Evolutionary conservation across 2,329 filamentous ascomycete genomes (phyloP).

Genomic region (Penicillium sp.): DNA sequence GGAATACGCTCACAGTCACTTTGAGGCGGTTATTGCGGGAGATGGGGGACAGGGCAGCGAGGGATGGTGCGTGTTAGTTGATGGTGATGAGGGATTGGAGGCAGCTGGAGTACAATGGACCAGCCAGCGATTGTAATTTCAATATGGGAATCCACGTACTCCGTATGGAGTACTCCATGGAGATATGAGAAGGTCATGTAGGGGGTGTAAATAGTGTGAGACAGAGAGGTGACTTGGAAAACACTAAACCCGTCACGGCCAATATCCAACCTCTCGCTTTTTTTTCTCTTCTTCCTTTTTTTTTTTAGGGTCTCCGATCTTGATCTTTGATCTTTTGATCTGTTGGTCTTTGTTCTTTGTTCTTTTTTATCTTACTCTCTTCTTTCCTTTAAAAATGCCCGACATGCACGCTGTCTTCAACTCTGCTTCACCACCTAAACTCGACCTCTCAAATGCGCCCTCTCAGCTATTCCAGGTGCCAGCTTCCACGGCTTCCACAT

Average conservation of each 20-base stretch:
- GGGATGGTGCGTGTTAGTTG: conserved; percentile 81
- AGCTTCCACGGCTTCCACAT: conserved; percentile 32
- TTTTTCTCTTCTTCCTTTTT: background rate
- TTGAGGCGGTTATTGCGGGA: conserved; percentile 60
- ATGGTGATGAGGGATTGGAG: conserved; percentile 56
- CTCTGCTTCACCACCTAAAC: conserved; percentile 29
- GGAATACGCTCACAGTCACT: conserved; percentile 58
- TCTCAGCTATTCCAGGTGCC: conserved; percentile 34
- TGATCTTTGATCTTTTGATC: background rate
- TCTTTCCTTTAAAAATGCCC: conserved; percentile 14
- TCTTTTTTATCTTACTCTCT: background rate
- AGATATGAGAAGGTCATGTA: conserved; percentile 1
- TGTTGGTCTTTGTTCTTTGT: background rate
- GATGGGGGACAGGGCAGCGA: conserved; percentile 58
- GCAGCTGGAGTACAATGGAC: conserved; percentile 51
- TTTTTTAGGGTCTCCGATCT: conserved; percentile 1
- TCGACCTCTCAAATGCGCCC: conserved; percentile 32
- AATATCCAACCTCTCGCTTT: conserved; percentile 7
- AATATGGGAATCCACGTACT: background rate
- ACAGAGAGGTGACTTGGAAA: background rate
- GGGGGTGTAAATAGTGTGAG: conserved; percentile 1
- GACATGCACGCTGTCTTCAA: conserved; percentile 31
- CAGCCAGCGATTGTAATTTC: conserved; percentile 32
- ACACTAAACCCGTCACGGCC: background rate
- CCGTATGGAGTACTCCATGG: no score